Percentiles rank a stretch among this genome's conserved stretches.
Conservation (phyloP, 2,329 filamentous ascomycete genomes). For the Alternaria alternata region DNA sequence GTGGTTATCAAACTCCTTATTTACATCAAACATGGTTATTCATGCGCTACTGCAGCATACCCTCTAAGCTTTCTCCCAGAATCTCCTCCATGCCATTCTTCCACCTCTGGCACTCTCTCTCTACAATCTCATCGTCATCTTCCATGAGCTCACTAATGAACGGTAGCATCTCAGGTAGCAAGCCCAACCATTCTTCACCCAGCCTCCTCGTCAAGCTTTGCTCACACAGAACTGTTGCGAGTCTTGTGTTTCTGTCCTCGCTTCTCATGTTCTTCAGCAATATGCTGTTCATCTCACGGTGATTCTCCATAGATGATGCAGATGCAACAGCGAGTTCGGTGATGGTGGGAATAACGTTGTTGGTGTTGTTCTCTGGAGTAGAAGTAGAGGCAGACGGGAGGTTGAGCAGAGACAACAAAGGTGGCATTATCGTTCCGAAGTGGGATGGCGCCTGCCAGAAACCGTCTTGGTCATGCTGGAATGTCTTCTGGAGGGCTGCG, state of each 20-base stretch:
- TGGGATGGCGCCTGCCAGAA: conserved; percentile 95
- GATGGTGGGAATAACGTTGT: conserved; percentile 74
- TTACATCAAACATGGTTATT: background rate
- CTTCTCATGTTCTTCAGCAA: conserved; percentile 82
- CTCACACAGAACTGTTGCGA: conserved; percentile 84
- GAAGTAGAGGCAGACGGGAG: conserved; percentile 24
- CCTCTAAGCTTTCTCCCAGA: conserved; percentile 87
- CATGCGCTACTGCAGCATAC: conserved; percentile 79
- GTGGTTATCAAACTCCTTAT: background rate
- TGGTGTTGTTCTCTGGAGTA: conserved; percentile 45
- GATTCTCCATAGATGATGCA: conserved; percentile 85
- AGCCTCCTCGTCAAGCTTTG: conserved; percentile 79
- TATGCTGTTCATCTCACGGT: conserved; percentile 83
- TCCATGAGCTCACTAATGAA: conserved; percentile 96
- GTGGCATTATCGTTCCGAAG: conserved; percentile 75
- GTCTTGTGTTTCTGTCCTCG: conserved; percentile 73
- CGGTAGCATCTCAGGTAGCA: conserved; percentile 94
- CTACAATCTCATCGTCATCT: conserved; percentile 93
- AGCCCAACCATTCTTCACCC: conserved; percentile 91
- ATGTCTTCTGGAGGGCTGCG: conserved; percentile 74
- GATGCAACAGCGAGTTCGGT: conserved; percentile 80
- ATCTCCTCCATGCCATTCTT: conserved; percentile 89
- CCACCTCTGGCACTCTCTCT: conserved; percentile 88
- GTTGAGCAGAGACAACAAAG: conserved; percentile 70
- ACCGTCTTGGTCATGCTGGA: conserved; percentile 89